A percentile compares a stretch with the other conserved stretches of the same genome.
These are phyloP conservation scores for Phytopythium mirpurense DNA, from an alignment of 352 stramenopile genomes.

Conservation along the genomic window DNA sequence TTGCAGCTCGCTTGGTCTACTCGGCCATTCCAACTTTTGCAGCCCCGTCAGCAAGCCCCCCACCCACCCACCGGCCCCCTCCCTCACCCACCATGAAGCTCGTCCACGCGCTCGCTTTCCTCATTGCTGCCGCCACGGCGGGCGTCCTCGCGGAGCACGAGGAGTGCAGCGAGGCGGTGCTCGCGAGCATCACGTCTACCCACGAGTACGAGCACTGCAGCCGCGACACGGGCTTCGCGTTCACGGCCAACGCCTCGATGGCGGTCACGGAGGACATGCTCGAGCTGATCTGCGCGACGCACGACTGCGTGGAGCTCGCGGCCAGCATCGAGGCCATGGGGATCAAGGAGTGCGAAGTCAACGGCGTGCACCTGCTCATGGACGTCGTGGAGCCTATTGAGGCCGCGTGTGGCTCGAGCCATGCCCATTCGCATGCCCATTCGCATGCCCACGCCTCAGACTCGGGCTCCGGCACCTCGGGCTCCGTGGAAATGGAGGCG, in stretches of 20 bases:
- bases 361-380: slow-evolving; percentile 8
- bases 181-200: slow-evolving; percentile 1
- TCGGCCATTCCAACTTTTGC: slow-evolving; percentile 13
- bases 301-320: slow-evolving; percentile 10
- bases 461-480: not conserved
- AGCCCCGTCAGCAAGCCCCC: not conserved
- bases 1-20: not conserved
- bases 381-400: slow-evolving; percentile 12
- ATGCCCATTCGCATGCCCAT: not conserved
- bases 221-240: not conserved
- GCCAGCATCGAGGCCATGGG: not conserved
- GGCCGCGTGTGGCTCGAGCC: slow-evolving; percentile 7
- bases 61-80: not conserved
- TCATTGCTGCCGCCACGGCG: slow-evolving; percentile 1
- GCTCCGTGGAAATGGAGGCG: slow-evolving; percentile 1
- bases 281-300: slow-evolving; percentile 9
- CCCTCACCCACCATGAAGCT: slow-evolving; percentile 15
- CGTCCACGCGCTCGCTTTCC: slow-evolving; percentile 4
- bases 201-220: slow-evolving; percentile 4
- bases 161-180: not conserved
- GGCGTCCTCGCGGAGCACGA: not conserved
- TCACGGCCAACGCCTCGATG: not conserved
- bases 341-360: slow-evolving; percentile 12
- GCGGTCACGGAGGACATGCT: not conserved
- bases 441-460: not conserved